phyloP scores from a whole-genome alignment of 2,329 filamentous ascomycete species.

The Lasiodiplodia hormozganensis region DNA sequence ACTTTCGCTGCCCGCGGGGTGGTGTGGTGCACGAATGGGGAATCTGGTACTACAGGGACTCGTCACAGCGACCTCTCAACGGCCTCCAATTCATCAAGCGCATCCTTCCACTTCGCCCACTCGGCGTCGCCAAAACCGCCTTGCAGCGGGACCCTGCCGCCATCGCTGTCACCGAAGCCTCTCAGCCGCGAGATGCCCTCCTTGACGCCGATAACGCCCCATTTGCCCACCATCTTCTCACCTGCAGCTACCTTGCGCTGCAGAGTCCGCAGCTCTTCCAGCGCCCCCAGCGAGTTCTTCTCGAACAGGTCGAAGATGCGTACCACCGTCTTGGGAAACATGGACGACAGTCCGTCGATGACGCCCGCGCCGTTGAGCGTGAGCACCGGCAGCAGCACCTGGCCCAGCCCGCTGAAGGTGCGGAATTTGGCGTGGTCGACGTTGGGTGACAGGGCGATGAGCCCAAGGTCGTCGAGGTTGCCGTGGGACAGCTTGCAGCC shows the following conservation, averaged over 20 bases:
- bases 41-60: background rate
- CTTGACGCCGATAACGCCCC: conserved; percentile 66
- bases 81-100: conserved; percentile 27
- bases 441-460: conserved; percentile 61
- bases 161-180: conserved; percentile 62
- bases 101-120: conserved; percentile 28
- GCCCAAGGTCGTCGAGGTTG: conserved; percentile 63
- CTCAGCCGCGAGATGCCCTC: conserved; percentile 62
- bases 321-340: conserved; percentile 67
- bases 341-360: conserved; percentile 67
- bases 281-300: conserved; percentile 34
- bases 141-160: conserved; percentile 55
- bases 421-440: conserved; percentile 63
- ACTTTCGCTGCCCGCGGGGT: conserved; percentile 19
- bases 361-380: conserved; percentile 65
- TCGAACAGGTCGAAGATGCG: conserved; percentile 57
- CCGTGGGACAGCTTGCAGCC: conserved; percentile 70
- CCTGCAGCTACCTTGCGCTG: conserved; percentile 65
- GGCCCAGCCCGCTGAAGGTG: conserved; percentile 66
- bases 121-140: conserved; percentile 39
- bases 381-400: conserved; percentile 66
- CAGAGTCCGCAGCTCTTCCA: conserved; percentile 57
- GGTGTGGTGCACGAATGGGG: conserved; percentile 21
- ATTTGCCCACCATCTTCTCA: conserved; percentile 64
- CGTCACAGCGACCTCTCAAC: conserved; percentile 27